Evolutionary conservation across 1,284 basidiomycete species (phyloP).

Genomic region (Cutaneotrichosporon cavernicola): DNA sequence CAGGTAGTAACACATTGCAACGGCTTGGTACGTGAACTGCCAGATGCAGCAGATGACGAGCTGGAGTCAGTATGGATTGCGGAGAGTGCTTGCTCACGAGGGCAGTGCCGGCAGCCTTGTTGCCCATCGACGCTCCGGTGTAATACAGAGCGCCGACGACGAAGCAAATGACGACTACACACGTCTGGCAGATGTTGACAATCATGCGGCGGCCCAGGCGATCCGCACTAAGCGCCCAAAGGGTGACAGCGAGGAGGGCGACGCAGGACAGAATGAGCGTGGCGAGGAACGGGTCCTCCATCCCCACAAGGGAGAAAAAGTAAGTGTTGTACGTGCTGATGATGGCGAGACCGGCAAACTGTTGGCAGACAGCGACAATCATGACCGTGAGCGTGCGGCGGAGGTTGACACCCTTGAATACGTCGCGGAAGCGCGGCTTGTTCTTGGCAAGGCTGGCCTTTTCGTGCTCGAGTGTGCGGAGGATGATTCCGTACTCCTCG

Average conservation of each 20-base stretch:
- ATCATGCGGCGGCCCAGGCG: slow-evolving; percentile 27
- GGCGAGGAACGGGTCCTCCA: slow-evolving; percentile 33
- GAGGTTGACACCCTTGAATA: slow-evolving; percentile 26
- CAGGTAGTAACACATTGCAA: slow-evolving; percentile 28
- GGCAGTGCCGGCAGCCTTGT: slow-evolving; percentile 19
- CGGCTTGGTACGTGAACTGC: slow-evolving; percentile 26
- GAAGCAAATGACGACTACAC: slow-evolving; percentile 20
- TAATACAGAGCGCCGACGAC: slow-evolving; percentile 27
- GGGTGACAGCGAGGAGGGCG: slow-evolving; percentile 21
- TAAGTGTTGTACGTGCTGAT: slow-evolving; percentile 32
- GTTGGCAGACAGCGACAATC: slow-evolving; percentile 21
- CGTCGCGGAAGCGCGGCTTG: slow-evolving; percentile 10
- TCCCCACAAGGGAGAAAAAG: slow-evolving; percentile 31
- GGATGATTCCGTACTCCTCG: slow-evolving; percentile 34
- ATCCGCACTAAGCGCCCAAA: slow-evolving; percentile 22
- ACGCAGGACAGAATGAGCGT: slow-evolving; percentile 23
- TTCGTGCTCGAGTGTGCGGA: slow-evolving; percentile 31
- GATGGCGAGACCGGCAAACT: slow-evolving; percentile 29
- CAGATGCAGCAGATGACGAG: slow-evolving; percentile 31
- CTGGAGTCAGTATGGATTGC: slow-evolving; percentile 8
- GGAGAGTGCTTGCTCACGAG: not conserved
- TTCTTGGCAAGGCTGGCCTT: slow-evolving; percentile 2
- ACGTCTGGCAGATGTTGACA: slow-evolving; percentile 14
- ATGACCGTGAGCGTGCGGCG: slow-evolving; percentile 27
- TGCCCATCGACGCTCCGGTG: slow-evolving; percentile 24